Evolutionary conservation across 2,329 filamentous ascomycete genomes (phyloP).

Genomic region (Furcasterigmium furcatum): DNA sequence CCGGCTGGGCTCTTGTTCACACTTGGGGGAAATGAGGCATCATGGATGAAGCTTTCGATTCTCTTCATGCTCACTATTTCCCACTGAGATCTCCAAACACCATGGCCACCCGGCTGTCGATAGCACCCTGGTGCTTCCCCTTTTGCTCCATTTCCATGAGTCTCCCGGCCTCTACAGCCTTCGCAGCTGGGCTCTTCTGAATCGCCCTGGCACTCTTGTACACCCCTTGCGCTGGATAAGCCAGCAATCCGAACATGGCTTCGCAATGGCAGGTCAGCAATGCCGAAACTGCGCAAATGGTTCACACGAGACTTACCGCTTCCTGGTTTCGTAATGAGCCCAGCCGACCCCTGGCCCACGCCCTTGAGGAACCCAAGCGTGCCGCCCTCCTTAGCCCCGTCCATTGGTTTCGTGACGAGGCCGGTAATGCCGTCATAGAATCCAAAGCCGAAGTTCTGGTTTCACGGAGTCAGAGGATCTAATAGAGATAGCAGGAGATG

Average conservation of each 20-base stretch:
- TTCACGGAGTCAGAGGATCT: neutral
- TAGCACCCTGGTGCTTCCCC: too few species aligned
- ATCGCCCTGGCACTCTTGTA: constrained; percentile 23
- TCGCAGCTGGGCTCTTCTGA: neutral
- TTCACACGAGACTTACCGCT: constrained; percentile 16
- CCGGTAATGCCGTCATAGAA: constrained; percentile 26
- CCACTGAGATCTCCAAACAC: too few species aligned
- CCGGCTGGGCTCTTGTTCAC: too few species aligned
- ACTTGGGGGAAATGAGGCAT: too few species aligned
- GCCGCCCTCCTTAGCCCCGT: constrained; percentile 25
- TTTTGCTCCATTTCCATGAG: too few species aligned
- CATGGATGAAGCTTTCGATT: too few species aligned
- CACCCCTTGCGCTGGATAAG: constrained; percentile 26
- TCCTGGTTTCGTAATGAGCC: constrained; percentile 16
- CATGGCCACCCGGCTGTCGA: too few species aligned
- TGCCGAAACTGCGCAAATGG: neutral
- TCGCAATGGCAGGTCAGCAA: neutral
- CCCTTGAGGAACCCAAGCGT: constrained; percentile 25
- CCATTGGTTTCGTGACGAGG: constrained; percentile 22
- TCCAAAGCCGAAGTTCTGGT: constrained; percentile 14
- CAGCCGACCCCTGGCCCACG: constrained; percentile 25
- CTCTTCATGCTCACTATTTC: too few species aligned
- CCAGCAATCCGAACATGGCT: constrained; percentile 21
- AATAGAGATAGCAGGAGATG: too few species aligned
- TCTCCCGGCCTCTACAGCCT: neutral